phyloP scores from a whole-genome alignment of 116 monocot genomes.

The Papilionanthe hybrid region DNA sequence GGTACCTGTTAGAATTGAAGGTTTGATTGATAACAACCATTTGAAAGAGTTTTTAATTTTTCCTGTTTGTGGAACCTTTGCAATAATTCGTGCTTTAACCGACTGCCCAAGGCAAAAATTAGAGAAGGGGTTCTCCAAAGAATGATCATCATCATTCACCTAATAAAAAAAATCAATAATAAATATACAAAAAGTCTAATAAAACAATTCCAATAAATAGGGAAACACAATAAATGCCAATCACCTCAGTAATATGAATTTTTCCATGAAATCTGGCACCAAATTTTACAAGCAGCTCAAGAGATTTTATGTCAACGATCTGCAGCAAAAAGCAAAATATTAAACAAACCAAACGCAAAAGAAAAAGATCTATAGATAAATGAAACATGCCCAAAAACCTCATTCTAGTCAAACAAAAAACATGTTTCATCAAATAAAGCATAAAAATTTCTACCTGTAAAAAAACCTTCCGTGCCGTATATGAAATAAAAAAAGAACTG shows the following conservation, averaged over 20 bases:
- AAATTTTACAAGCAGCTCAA: conserved; percentile 70
- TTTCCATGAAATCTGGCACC: conserved; percentile 49
- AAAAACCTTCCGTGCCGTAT: background rate
- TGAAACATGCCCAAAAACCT: too few relatives aligned
- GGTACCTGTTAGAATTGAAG: conserved; percentile 44
- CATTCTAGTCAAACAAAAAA: too few relatives aligned
- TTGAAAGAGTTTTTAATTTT: conserved; percentile 36
- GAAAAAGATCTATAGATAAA: too few relatives aligned
- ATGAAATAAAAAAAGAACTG: background rate
- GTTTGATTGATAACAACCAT: conserved; percentile 66
- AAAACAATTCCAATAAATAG: background rate
- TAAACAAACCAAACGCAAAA: background rate
- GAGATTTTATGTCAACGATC: conserved; percentile 67
- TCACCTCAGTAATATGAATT: conserved; percentile 89
- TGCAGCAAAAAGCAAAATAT: conserved; percentile 13
- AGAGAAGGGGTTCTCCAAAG: conserved; percentile 43
- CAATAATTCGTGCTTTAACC: conserved; percentile 59
- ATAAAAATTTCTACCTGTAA: background rate
- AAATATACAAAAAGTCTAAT: background rate
- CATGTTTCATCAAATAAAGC: too few relatives aligned
- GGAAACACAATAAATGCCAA: background rate
- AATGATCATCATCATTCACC: conserved; percentile 47
- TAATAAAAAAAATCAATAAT: conserved; percentile 7
- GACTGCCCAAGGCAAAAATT: conserved; percentile 61
- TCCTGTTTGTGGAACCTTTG: conserved; percentile 26